Percentiles rank a stretch among this genome's conserved stretches.
These are phyloP conservation scores for Nannochloropsis oceanica DNA, from an alignment of 108 stramenopile genomes.

Conservation along the genomic window DNA sequence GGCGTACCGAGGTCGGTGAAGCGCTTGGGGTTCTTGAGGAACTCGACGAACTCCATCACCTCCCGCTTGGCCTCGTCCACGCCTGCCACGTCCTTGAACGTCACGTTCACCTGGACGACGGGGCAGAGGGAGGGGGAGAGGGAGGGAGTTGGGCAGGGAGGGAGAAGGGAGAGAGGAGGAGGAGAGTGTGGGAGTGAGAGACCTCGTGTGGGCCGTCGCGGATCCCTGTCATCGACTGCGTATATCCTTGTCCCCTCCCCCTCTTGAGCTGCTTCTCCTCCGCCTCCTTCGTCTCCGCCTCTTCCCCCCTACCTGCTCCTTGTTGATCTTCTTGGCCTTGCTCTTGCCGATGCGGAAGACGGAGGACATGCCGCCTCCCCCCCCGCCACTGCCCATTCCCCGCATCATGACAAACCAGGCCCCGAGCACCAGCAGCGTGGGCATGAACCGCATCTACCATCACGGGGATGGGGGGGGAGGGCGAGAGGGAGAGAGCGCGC, in stretches of 20 bases:
- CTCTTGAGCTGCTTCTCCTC: too few relatives aligned
- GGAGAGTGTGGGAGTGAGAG: too few relatives aligned
- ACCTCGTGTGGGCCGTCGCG: too few relatives aligned
- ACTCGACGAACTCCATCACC: constrained; percentile 97
- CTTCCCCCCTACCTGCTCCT: constrained; percentile 10
- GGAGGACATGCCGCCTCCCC: constrained; percentile 57
- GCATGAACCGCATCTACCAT: background rate
- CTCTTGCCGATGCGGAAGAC: constrained; percentile 27
- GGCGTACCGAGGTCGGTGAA: constrained; percentile 62
- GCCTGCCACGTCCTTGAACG: constrained; percentile 95
- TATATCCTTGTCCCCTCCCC: background rate
- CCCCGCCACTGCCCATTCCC: constrained; percentile 57
- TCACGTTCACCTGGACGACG: constrained; percentile 44
- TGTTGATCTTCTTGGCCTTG: constrained; percentile 29
- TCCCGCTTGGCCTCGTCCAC: constrained; percentile 92
- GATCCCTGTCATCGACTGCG: background rate
- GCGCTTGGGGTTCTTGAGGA: constrained; percentile 63
- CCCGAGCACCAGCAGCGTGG: constrained; percentile 52
- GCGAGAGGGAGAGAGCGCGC: background rate
- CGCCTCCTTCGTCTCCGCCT: background rate
- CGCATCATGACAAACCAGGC: constrained; percentile 52
- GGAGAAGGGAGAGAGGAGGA: background rate
- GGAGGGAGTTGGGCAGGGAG: background rate
- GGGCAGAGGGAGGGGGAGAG: background rate
- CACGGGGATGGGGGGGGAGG: background rate